Conservation (phyloP, 352 stramenopile genomes). For the Globisporangium alternatum region DNA sequence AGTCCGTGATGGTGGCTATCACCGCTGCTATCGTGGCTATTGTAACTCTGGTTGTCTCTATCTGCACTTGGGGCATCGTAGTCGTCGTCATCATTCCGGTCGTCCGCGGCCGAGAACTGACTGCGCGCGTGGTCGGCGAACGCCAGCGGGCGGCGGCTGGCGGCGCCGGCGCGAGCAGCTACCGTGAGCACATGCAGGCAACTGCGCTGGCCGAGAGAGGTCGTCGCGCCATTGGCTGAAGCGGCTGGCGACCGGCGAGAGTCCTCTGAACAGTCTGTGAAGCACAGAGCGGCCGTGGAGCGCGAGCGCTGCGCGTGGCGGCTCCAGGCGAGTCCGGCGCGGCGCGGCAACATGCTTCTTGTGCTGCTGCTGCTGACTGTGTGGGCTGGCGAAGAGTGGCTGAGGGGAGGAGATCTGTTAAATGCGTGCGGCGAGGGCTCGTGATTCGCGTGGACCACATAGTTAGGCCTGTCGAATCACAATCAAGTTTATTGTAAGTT, state of each 20-base stretch:
- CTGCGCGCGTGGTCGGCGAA: slow-evolving; percentile 3
- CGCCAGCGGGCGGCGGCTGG: slow-evolving; percentile 6
- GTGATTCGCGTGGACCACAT: background rate
- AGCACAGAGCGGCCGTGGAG: background rate
- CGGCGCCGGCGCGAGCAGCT: slow-evolving; percentile 1
- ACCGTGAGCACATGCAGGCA: slow-evolving; percentile 15
- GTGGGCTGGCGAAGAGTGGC: slow-evolving; percentile 4
- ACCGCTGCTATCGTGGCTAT: background rate
- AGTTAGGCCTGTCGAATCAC: background rate
- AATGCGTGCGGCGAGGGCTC: background rate
- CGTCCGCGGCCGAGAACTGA: slow-evolving; percentile 16
- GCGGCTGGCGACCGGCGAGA: background rate
- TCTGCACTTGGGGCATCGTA: background rate
- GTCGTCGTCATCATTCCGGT: slow-evolving; percentile 10
- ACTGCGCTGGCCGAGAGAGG: slow-evolving; percentile 10
- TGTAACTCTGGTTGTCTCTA: background rate
- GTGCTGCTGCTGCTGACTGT: background rate
- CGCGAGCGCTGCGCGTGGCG: slow-evolving; percentile 11
- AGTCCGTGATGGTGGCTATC: background rate
- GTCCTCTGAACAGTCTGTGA: background rate
- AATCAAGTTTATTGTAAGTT: background rate
- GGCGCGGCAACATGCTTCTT: slow-evolving; percentile 13
- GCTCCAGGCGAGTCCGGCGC: slow-evolving; percentile 10
- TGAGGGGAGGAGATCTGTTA: slow-evolving; percentile 15
- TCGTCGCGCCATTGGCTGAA: background rate